Conservation (phyloP, 345 rosid species). For the Hibiscus trionum region DNA sequence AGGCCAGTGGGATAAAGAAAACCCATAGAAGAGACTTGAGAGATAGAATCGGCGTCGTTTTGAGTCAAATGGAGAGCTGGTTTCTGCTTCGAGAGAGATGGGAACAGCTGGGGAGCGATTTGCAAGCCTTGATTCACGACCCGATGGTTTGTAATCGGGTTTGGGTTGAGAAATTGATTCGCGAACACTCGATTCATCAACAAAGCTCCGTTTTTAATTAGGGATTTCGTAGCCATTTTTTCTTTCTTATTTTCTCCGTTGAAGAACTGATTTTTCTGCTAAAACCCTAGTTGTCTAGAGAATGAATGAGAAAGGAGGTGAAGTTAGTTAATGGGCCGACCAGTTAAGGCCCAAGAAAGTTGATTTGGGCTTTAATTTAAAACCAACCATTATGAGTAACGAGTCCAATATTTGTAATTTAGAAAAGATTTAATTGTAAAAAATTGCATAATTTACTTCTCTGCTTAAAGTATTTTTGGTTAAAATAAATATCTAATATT, state of each 20-base stretch:
- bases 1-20: slow-evolving; percentile 73
- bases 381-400: no score
- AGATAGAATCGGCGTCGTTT: slow-evolving; percentile 28
- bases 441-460: no score
- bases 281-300: background rate
- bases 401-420: no score
- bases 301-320: background rate
- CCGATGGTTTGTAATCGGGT: slow-evolving; percentile 23
- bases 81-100: slow-evolving; percentile 48
- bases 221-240: slow-evolving; percentile 64
- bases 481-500: no score
- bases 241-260: background rate
- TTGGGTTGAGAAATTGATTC: slow-evolving; percentile 29
- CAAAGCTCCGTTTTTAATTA: slow-evolving; percentile 59
- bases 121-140: slow-evolving; percentile 24
- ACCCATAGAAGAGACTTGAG: slow-evolving; percentile 31
- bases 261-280: background rate
- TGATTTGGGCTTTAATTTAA: background rate
- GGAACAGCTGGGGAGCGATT: slow-evolving; percentile 44
- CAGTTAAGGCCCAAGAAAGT: background rate
- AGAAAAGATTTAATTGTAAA: no score
- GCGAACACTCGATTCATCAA: slow-evolving; percentile 43
- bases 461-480: no score
- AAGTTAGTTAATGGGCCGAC: background rate
- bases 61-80: slow-evolving; percentile 27